These are phyloP conservation scores for Fusarium sp. DNA, from an alignment of 2,329 filamentous ascomycete species.

Conservation along the genomic window DNA sequence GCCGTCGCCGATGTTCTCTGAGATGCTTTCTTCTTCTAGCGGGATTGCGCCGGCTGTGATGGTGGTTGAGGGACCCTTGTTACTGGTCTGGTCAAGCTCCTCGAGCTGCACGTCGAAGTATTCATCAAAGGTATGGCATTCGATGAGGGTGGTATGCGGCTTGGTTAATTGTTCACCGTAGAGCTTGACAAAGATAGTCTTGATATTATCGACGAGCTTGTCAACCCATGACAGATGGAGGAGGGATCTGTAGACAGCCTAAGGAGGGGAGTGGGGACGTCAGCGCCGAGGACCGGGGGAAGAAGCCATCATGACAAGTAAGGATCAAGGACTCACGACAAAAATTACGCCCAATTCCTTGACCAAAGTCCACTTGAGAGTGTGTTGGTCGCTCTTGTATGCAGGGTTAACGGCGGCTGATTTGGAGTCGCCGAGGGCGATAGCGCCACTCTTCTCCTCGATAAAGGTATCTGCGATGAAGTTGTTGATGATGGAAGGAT, in stretches of 20 bases:
- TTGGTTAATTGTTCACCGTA: conserved; percentile 91
- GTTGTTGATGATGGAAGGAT: conserved; percentile 87
- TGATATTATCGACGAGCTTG: conserved; percentile 94
- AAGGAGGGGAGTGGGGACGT: conserved; percentile 42
- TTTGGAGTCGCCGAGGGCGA: conserved; percentile 69
- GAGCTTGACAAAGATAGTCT: conserved; percentile 88
- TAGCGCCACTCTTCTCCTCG: conserved; percentile 83
- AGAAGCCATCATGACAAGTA: conserved; percentile 40
- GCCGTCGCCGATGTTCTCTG: conserved; percentile 47
- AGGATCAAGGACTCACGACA: conserved; percentile 69
- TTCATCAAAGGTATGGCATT: conserved; percentile 85
- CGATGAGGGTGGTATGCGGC: conserved; percentile 80
- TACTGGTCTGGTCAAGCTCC: conserved; percentile 76
- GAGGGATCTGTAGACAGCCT: conserved; percentile 97
- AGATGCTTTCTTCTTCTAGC: conserved; percentile 53
- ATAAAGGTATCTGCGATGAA: conserved; percentile 98
- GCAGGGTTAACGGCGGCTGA: conserved; percentile 75
- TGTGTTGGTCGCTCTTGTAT: conserved; percentile 94
- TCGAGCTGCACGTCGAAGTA: conserved; percentile 95
- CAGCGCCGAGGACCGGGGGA: conserved; percentile 42
- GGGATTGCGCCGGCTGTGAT: conserved; percentile 49
- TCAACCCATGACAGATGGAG: conserved; percentile 97
- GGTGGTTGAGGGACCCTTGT: conserved; percentile 47
- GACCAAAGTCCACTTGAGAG: conserved; percentile 90
- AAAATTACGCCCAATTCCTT: conserved; percentile 97